phyloP scores from a whole-genome alignment of 2,329 filamentous ascomycete genomes.

The Capronia coronata region DNA sequence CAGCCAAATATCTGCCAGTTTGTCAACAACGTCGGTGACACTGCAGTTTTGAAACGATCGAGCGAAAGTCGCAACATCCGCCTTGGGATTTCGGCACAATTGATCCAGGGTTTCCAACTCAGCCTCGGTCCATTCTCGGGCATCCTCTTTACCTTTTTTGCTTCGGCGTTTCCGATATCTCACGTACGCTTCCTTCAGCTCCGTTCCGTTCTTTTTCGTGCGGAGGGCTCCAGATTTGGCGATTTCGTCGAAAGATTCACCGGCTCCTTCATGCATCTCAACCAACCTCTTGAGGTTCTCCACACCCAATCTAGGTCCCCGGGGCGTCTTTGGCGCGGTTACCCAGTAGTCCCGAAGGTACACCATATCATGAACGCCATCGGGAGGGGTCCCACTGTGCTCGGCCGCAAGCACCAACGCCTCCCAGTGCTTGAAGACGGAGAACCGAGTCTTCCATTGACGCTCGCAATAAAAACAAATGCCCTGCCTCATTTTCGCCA shows the following conservation, averaged over 20 bases:
- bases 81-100: constrained; percentile 12
- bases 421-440: constrained; percentile 22
- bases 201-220: constrained; percentile 13
- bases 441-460: constrained; percentile 11
- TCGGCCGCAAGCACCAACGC: constrained; percentile 13
- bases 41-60: constrained; percentile 9
- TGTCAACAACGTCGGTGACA: constrained; percentile 21
- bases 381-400: constrained; percentile 7
- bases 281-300: constrained; percentile 24
- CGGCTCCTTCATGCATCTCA: constrained; percentile 25
- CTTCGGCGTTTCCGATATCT: constrained; percentile 15
- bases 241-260: constrained; percentile 25
- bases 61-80: constrained; percentile 12
- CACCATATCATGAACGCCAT: constrained; percentile 23
- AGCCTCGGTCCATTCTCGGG: constrained; percentile 17
- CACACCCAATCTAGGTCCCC: constrained; percentile 13
- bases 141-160: not conserved
- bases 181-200: constrained; percentile 21
- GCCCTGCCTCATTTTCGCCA: constrained; percentile 17
- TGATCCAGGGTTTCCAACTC: constrained; percentile 13
- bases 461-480: constrained; percentile 24
- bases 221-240: constrained; percentile 14
- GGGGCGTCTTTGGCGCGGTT: not conserved
- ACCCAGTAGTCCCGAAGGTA: constrained; percentile 20
- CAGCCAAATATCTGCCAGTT: constrained; percentile 25